These are phyloP conservation scores for Fagus sylvatica DNA, from an alignment of 306 rosid species.

Conservation along the genomic window DNA sequence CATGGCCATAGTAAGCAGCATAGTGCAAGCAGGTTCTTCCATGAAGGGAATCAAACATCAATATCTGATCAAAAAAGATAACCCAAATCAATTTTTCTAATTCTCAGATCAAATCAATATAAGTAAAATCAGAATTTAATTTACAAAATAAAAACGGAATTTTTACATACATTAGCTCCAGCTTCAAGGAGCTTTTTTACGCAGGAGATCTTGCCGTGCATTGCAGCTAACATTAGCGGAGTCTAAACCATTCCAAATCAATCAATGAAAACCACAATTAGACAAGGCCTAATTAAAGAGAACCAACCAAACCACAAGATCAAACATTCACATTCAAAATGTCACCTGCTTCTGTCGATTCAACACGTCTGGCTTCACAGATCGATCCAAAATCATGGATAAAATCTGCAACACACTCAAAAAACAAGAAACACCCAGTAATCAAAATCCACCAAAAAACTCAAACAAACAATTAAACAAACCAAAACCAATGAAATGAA, in stretches of 20 bases:
- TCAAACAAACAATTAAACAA: background rate
- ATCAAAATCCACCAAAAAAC: background rate
- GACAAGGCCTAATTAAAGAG: slow-evolving; percentile 9
- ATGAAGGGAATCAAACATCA: slow-evolving; percentile 81
- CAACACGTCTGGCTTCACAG: slow-evolving; percentile 76
- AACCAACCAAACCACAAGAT: background rate
- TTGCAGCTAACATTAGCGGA: slow-evolving; percentile 97
- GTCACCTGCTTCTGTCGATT: slow-evolving; percentile 93
- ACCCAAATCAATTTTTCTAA: slow-evolving; percentile 8
- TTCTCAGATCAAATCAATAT: background rate
- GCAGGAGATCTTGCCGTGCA: slow-evolving; percentile 87
- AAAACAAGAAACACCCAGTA: slow-evolving; percentile 24
- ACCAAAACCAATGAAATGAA: background rate
- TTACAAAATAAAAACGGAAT: slow-evolving; percentile 4
- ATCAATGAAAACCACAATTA: background rate
- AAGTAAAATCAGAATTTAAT: background rate
- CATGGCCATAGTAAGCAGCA: slow-evolving; percentile 88
- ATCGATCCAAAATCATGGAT: slow-evolving; percentile 70
- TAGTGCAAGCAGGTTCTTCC: slow-evolving; percentile 96
- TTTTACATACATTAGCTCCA: slow-evolving; percentile 78
- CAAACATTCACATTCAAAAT: slow-evolving; percentile 18
- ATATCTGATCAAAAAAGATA: slow-evolving; percentile 51
- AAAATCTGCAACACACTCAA: slow-evolving; percentile 54
- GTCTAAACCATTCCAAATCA: slow-evolving; percentile 60
- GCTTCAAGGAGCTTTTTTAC: slow-evolving; percentile 73